Base-by-base conservation (phyloP, 2,329 filamentous ascomycete species). In the Sporothrix phasma region DNA sequence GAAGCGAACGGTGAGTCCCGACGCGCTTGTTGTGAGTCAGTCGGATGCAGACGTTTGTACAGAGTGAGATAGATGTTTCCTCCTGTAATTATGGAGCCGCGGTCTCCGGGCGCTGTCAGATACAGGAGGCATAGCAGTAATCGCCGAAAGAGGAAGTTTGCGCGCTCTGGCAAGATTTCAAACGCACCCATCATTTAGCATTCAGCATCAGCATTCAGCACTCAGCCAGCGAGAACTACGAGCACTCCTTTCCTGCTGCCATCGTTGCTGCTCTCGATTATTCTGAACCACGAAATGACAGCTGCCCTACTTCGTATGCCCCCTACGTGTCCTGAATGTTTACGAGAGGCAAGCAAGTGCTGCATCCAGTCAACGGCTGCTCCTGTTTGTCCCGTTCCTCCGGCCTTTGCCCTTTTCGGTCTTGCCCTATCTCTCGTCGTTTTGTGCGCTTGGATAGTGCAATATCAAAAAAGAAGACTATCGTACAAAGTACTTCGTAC, bases 131-230 rank as follows among this genome's bases (percentile, higher is more conserved):
- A 26, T 8, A 43, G 11, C 37, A 29, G 22, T 26, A 26, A 58
- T 53, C 24, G 49, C 58, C 63, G n/a, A 58, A 65, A 47, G 29
- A 56, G 63, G 63, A 64, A 64, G 56, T 64, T 61, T 47, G 37
- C 19, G 17, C 22, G 31, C 19, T 26, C 29, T 29, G n/a, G 58
- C 34, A 19, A n/a, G 37, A n/a, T n/a, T n/a, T n/a, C n/a, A n/a
- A n/a, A n/a, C n/a, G n/a, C n/a, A n/a, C n/a, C n/a, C n/a, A n/a
- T n/a, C n/a, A n/a, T n/a, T n/a, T n/a, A n/a, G n/a, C n/a, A n/a
- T n/a, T n/a, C n/a, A n/a, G n/a, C n/a, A n/a, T n/a, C n/a, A n/a
- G n/a, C n/a, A n/a, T n/a, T n/a, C n/a, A n/a, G n/a, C n/a, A n/a
- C n/a, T n/a, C n/a, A n/a, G n/a, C n/a, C n/a, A n/a, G n/a, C n/a